phyloP scores from a whole-genome alignment of 1,284 basidiomycete species.

The Sporisorium scitamineum region DNA sequence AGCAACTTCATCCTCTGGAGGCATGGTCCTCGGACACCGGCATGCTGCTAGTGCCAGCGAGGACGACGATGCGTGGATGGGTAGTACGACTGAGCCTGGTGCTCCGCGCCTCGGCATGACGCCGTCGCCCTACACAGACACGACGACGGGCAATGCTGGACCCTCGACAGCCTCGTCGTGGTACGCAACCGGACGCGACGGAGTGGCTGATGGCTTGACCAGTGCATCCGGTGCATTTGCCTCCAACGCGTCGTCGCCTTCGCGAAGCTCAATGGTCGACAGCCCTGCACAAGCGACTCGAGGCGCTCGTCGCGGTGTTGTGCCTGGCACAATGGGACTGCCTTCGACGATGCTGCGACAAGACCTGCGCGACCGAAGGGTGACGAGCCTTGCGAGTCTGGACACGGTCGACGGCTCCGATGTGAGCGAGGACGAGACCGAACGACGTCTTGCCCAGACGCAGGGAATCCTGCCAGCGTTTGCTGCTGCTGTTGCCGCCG shows the following conservation, averaged over 20 bases:
- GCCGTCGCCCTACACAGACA: constrained; percentile 29
- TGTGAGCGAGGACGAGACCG: constrained; percentile 59
- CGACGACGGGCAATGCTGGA: neutral
- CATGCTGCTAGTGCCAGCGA: constrained; percentile 20
- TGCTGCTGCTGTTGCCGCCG: constrained; percentile 39
- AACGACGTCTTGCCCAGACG: constrained; percentile 46
- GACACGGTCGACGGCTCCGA: constrained; percentile 58
- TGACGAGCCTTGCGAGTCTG: constrained; percentile 55
- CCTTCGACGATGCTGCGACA: constrained; percentile 42
- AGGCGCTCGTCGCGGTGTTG: constrained; percentile 20
- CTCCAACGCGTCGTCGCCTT: constrained; percentile 23
- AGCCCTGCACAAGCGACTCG: constrained; percentile 18
- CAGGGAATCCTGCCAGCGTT: constrained; percentile 40
- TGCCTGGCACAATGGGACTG: constrained; percentile 47
- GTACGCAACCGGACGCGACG: constrained; percentile 12
- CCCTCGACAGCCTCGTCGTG: constrained; percentile 24
- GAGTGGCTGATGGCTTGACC: neutral
- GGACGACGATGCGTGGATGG: constrained; percentile 25
- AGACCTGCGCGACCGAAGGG: constrained; percentile 52
- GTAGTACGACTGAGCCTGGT: constrained; percentile 13
- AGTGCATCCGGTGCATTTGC: constrained; percentile 1
- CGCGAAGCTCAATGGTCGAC: constrained; percentile 19
- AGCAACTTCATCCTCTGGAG: constrained; percentile 19
- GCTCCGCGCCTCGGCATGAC: constrained; percentile 33
- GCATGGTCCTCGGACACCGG: constrained; percentile 15